These are phyloP conservation scores for Dactylellina drechsleri DNA, from an alignment of 2,329 filamentous ascomycete genomes.

Conservation along the genomic window DNA sequence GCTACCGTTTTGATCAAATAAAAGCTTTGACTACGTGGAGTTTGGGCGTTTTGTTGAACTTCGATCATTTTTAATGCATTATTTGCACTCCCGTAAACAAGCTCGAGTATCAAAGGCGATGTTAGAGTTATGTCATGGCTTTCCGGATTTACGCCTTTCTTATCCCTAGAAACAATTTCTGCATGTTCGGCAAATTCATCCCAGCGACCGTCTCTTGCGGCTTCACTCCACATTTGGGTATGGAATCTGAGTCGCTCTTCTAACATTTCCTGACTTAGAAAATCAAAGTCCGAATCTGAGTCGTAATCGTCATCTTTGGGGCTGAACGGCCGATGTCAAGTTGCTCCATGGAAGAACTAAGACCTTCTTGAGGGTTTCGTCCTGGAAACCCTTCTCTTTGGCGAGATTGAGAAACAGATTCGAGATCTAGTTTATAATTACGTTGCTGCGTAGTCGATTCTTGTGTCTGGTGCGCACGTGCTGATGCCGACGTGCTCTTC, in stretches of 20 bases:
- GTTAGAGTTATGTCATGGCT: not conserved
- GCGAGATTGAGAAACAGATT: not conserved
- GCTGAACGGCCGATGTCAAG: not conserved
- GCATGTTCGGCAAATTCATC: slow-evolving; percentile 3
- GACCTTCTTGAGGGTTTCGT: no score
- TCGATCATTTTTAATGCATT: slow-evolving; percentile 33
- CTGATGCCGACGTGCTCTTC: no score
- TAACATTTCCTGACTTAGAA: slow-evolving; percentile 2
- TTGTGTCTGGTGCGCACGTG: no score
- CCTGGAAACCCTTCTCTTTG: not conserved
- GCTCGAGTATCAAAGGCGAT: slow-evolving; percentile 19
- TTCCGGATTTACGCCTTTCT: not conserved
- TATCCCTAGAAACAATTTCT: not conserved
- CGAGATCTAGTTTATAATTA: no score
- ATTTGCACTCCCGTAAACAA: slow-evolving; percentile 10
- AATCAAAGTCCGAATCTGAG: slow-evolving; percentile 1
- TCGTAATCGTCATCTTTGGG: not conserved
- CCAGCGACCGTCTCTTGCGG: not conserved
- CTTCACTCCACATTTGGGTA: not conserved
- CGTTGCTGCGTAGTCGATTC: no score
- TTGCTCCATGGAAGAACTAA: no score
- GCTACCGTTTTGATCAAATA: slow-evolving; percentile 4
- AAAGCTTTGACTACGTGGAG: not conserved
- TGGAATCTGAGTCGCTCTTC: slow-evolving; percentile 7
- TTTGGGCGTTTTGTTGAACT: slow-evolving; percentile 10